These are phyloP conservation scores for Poa annua DNA, from an alignment of 176 grass and related monocot genomes.

Conservation along the genomic window DNA sequence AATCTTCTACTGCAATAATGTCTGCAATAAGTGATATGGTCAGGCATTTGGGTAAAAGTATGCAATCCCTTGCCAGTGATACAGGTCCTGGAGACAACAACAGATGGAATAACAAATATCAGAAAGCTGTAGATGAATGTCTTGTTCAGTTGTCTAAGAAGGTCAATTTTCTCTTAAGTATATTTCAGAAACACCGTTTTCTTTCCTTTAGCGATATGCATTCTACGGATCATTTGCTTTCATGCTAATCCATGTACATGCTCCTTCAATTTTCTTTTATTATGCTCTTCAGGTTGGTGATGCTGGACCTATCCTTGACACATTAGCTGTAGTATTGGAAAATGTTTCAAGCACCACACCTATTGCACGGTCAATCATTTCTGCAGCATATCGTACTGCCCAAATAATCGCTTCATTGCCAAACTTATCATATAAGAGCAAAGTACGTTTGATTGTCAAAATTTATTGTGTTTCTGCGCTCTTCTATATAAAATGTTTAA, in stretches of 20 bases:
- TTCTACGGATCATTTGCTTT: conserved; percentile 22
- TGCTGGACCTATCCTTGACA: conserved; percentile 93
- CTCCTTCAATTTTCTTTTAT: conserved; percentile 20
- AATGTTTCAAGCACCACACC: conserved; percentile 66
- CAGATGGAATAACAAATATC: conserved; percentile 65
- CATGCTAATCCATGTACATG: not conserved
- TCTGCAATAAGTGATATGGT: conserved; percentile 83
- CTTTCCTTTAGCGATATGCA: conserved; percentile 26
- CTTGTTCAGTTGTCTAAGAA: conserved; percentile 84
- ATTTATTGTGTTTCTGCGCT: conserved; percentile 22
- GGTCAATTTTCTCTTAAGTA: conserved; percentile 44
- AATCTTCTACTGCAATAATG: conserved; percentile 79
- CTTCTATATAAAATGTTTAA: conserved; percentile 25
- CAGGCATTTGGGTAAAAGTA: conserved; percentile 85
- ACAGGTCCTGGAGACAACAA: conserved; percentile 46
- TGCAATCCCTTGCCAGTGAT: conserved; percentile 53
- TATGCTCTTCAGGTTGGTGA: conserved; percentile 73
- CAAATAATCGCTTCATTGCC: conserved; percentile 92
- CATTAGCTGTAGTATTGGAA: conserved; percentile 83
- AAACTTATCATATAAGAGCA: conserved; percentile 78
- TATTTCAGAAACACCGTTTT: conserved; percentile 16
- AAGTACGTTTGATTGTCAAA: conserved; percentile 55
- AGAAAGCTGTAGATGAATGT: conserved; percentile 75
- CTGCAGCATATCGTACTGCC: conserved; percentile 79
- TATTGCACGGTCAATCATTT: conserved; percentile 74